phyloP scores from a whole-genome alignment of 805 yeast species.

The Suhomyces vadensis region DNA sequence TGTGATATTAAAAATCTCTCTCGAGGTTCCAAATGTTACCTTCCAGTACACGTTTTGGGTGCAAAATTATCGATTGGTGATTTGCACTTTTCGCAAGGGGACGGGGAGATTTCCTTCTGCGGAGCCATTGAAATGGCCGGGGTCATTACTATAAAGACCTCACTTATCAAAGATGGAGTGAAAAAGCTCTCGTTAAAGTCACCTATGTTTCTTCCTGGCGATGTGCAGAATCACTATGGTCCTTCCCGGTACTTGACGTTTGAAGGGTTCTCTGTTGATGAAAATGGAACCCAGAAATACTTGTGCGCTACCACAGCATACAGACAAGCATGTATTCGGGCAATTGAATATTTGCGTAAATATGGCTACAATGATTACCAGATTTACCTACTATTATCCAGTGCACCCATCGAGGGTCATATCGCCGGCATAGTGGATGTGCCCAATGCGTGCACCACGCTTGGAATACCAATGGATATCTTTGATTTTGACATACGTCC shows the following conservation, averaged over 20 bases:
- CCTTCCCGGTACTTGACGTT: conserved; percentile 51
- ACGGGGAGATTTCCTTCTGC: conserved; percentile 55
- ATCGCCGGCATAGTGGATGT: conserved; percentile 54
- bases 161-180: conserved; percentile 46
- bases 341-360: conserved; percentile 50
- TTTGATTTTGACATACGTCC: conserved; percentile 51
- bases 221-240: conserved; percentile 49
- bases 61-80: conserved; percentile 52
- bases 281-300: conserved; percentile 45
- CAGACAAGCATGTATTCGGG: conserved; percentile 50
- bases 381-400: conserved; percentile 44
- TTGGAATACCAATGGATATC: conserved; percentile 53
- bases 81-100: conserved; percentile 54
- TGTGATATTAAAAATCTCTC: conserved; percentile 54
- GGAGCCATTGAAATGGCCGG: conserved; percentile 59
- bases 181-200: conserved; percentile 39
- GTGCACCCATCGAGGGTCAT: conserved; percentile 55
- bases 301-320: conserved; percentile 53
- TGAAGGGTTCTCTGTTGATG: conserved; percentile 56
- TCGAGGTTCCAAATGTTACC: conserved; percentile 49
- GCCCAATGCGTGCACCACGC: conserved; percentile 53
- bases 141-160: conserved; percentile 42
- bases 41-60: conserved; percentile 49
- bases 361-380: conserved; percentile 55
- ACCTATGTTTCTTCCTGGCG: conserved; percentile 52